Evolutionary conservation across 176 grass and related monocot species (phyloP), one percentile per base, ranked within the genome.

Genomic region (Poa annua): DNA sequence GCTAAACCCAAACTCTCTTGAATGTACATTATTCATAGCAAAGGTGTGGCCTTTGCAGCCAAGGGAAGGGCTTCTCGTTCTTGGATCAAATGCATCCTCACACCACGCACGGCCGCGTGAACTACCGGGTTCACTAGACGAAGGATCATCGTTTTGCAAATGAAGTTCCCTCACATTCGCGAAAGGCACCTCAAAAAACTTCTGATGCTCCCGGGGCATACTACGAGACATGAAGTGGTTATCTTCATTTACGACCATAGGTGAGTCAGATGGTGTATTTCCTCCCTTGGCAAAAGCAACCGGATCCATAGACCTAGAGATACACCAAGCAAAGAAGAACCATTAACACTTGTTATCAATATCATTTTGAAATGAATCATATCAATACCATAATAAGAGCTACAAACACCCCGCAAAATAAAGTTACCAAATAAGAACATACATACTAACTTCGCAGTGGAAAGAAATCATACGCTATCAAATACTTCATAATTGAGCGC

Each of bases 21-120:
- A 84, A 74, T 87, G 64, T 67, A 49, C 81, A 86, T 89, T 88
- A 74, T 60, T 86, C 59, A 82, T 26, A 49, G 82, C 49, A 76
- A 85, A 84, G 9, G 42, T 47, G 82, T 89, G 85, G 2, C 76
- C 62, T 86, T 87, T 92, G 63, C 77, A 36, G 29, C 83, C 21
- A 61, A 83, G 84, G 16, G 89, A 90, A 42, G 88, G 85, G 73
- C 83, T 91, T 78, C 88, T 87, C 1, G 89, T 75, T 83, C 78
- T 93, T 84, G 81, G 35, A 85, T 70, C 78, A 69, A 93, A 88
- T n/a, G 85, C 53, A 52, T 87, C 89, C 68, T 94, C 93, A 80
- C 85, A 81, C 35, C 87, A 85, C 72, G 36, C 85, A 81, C 86
- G 88, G 54, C 77, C 79, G 42, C 71, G 63, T 47, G 80, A 90